phyloP scores from a whole-genome alignment of 1,284 basidiomycete species.

The Tetrapyrgos nigripes region DNA sequence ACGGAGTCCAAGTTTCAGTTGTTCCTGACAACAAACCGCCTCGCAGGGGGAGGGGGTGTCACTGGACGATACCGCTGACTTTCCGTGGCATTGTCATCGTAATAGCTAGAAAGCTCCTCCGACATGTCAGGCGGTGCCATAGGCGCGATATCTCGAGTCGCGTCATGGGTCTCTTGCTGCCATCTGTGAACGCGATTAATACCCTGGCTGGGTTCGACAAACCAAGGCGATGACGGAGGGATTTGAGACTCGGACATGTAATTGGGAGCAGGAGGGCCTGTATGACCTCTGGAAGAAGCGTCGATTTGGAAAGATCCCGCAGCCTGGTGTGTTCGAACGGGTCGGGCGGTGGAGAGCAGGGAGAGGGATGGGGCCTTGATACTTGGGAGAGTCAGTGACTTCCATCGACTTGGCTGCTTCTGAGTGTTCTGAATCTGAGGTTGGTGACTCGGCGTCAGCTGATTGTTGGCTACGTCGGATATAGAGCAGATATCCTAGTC shows the following conservation, averaged over 20 bases:
- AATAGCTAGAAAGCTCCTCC: constrained; percentile 37
- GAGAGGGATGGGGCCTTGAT: not conserved
- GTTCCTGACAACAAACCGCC: constrained; percentile 29
- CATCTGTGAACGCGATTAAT: constrained; percentile 22
- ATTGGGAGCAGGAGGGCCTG: too few species aligned
- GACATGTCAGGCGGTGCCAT: constrained; percentile 30
- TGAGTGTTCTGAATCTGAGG: not conserved
- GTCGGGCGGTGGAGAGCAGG: constrained; percentile 30
- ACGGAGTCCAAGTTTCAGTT: constrained; percentile 7
- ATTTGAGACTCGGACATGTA: constrained; percentile 4
- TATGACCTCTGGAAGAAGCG: not conserved
- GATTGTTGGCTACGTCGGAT: constrained; percentile 23
- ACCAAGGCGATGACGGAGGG: constrained; percentile 23
- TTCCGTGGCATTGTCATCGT: constrained; percentile 30
- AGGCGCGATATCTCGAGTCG: constrained; percentile 26
- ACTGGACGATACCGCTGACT: constrained; percentile 17
- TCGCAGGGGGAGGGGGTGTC: constrained; percentile 26
- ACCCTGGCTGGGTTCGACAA: constrained; percentile 16
- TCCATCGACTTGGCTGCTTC: not conserved
- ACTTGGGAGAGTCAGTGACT: not conserved
- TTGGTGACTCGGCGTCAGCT: not conserved
- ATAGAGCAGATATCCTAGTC: constrained; percentile 27
- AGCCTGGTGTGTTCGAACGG: constrained; percentile 29
- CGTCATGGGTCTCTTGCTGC: constrained; percentile 33
- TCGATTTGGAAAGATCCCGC: not conserved